Percentiles rank a stretch among this genome's conserved stretches.
These are phyloP conservation scores for Syzygium oleosum DNA, from an alignment of 345 rosid species.

Conservation along the genomic window DNA sequence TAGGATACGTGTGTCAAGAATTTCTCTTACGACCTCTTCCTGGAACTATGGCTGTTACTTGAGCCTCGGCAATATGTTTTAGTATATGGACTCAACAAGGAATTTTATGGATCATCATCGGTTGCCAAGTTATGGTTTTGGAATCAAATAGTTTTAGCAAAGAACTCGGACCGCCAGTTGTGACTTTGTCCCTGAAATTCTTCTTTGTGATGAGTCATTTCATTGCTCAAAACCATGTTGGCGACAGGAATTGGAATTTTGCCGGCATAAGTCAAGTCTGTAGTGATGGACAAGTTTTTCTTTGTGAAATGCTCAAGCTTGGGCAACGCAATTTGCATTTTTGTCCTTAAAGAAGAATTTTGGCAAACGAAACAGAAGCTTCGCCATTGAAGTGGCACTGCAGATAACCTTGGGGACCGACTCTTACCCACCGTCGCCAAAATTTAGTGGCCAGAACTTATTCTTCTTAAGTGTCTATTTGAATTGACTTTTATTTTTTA, in stretches of 20 bases:
- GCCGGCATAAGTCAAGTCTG: not conserved
- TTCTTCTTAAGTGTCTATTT: too few relatives aligned
- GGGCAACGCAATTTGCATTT: too few relatives aligned
- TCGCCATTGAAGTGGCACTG: too few relatives aligned
- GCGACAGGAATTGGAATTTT: not conserved
- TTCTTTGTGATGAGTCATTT: not conserved
- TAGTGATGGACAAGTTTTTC: too few relatives aligned
- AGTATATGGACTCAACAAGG: not conserved
- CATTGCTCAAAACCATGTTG: not conserved
- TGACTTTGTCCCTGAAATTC: not conserved
- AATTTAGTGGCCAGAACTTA: too few relatives aligned
- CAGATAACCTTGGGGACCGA: too few relatives aligned
- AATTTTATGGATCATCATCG: not conserved
- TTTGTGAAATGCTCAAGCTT: not conserved
- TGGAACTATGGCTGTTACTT: too few relatives aligned
- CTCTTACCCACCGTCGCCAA: too few relatives aligned
- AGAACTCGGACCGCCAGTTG: not conserved
- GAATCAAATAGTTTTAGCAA: not conserved
- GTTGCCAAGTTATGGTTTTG: not conserved
- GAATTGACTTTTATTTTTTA: too few relatives aligned
- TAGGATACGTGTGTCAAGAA: too few relatives aligned
- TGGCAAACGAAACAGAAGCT: not conserved
- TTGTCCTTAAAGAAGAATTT: too few relatives aligned
- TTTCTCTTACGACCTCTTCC: too few relatives aligned
- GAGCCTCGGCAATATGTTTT: not conserved